These are phyloP conservation scores for Phytophthora lateralis DNA, from an alignment of 352 stramenopile species.

Conservation along the genomic window DNA sequence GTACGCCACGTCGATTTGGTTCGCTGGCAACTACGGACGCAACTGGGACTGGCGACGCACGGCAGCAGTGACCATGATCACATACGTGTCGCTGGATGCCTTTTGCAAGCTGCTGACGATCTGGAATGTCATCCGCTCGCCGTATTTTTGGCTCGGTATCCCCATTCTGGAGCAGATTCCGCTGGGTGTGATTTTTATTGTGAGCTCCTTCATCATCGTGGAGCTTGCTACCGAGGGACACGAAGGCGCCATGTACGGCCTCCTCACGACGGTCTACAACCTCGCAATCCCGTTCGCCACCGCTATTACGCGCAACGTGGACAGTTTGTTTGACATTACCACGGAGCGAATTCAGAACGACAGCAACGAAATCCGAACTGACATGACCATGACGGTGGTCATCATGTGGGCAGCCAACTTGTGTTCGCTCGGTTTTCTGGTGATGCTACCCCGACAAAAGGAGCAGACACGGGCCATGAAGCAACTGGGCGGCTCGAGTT, in stretches of 20 bases:
- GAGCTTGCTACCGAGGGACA: slow-evolving; percentile 61
- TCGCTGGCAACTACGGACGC: slow-evolving; percentile 56
- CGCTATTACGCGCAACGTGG: slow-evolving; percentile 48
- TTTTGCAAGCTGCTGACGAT: slow-evolving; percentile 50
- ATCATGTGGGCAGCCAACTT: slow-evolving; percentile 66
- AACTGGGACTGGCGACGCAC: slow-evolving; percentile 61
- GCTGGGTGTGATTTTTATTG: slow-evolving; percentile 55
- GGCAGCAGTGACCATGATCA: slow-evolving; percentile 35
- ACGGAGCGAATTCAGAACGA: slow-evolving; percentile 63
- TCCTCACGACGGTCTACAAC: slow-evolving; percentile 68
- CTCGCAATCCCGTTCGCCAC: slow-evolving; percentile 51
- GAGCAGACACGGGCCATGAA: slow-evolving; percentile 66
- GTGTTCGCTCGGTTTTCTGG: slow-evolving; percentile 51
- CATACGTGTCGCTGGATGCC: slow-evolving; percentile 44
- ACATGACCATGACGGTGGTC: slow-evolving; percentile 54
- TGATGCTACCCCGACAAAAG: slow-evolving; percentile 68
- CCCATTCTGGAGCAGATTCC: slow-evolving; percentile 56
- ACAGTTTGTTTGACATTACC: slow-evolving; percentile 48
- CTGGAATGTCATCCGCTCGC: slow-evolving; percentile 53
- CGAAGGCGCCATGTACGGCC: slow-evolving; percentile 67
- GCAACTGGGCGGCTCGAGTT: slow-evolving; percentile 55
- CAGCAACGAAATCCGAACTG: slow-evolving; percentile 34
- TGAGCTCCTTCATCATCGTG: slow-evolving; percentile 62
- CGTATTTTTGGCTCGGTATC: slow-evolving; percentile 57
- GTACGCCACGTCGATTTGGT: slow-evolving; percentile 49